A percentile compares a stretch with the other conserved stretches of the same genome.
Evolutionary conservation across 2,329 filamentous ascomycete genomes (phyloP).

Genomic region (Fusarium nelsonii): DNA sequence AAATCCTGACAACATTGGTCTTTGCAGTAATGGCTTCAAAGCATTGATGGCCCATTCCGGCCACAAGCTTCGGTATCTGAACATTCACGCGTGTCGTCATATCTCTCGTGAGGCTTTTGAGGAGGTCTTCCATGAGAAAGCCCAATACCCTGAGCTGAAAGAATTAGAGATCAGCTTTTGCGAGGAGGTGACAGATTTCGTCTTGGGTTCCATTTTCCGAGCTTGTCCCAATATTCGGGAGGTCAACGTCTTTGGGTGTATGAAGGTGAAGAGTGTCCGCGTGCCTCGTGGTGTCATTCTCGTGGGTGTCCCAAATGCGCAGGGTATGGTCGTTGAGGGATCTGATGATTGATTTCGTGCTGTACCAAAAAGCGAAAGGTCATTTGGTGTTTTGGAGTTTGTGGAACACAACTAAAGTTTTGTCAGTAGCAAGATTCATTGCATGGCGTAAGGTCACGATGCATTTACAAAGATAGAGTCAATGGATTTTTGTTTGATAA

Average conservation of each 20-base stretch:
- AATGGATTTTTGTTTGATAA: not conserved
- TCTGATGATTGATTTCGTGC: constrained; percentile 18
- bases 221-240: constrained; percentile 71
- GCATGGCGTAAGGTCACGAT: constrained; percentile 17
- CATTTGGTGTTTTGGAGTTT: constrained; percentile 19
- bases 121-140: constrained; percentile 73
- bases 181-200: constrained; percentile 73
- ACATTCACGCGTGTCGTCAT: constrained; percentile 87
- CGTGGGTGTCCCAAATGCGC: constrained; percentile 69
- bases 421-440: constrained; percentile 2
- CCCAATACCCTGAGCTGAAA: constrained; percentile 74
- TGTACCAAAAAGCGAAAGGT: constrained; percentile 5
- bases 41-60: constrained; percentile 90
- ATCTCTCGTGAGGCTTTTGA: constrained; percentile 80
- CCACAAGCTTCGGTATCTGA: constrained; percentile 71
- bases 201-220: constrained; percentile 73
- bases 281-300: constrained; percentile 68
- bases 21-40: constrained; percentile 80
- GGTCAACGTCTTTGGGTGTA: constrained; percentile 74
- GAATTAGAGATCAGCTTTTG: constrained; percentile 85
- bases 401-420: not conserved
- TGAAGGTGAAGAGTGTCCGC: constrained; percentile 67
- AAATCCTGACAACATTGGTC: constrained; percentile 74
- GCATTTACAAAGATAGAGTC: constrained; percentile 7
- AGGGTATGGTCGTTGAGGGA: constrained; percentile 71